phyloP scores from a whole-genome alignment of 352 stramenopile genomes.

The Globisporangium spinosum region DNA sequence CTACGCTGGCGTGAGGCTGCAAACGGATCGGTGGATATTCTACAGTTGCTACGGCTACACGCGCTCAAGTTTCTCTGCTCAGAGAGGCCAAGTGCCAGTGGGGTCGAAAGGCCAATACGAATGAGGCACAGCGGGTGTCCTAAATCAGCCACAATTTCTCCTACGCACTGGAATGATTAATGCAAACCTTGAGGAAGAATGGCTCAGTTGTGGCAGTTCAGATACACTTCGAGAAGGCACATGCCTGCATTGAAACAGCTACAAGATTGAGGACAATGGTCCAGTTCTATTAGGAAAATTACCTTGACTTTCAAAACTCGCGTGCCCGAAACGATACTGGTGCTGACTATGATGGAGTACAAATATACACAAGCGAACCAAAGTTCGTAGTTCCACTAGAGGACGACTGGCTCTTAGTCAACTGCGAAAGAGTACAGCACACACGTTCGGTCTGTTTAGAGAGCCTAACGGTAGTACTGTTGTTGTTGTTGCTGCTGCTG shows the following conservation, averaged over 20 bases:
- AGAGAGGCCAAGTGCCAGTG: background rate
- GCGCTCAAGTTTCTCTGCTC: background rate
- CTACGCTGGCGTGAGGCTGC: background rate
- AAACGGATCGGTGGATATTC: background rate
- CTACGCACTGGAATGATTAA: background rate
- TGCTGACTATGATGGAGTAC: background rate
- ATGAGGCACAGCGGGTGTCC: background rate
- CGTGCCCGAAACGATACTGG: background rate
- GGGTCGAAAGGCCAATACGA: background rate
- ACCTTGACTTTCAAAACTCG: background rate
- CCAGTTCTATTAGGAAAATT: constrained; percentile 4
- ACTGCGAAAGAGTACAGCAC: background rate
- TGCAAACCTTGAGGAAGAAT: background rate
- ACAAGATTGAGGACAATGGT: background rate
- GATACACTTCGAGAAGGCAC: background rate
- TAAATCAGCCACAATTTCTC: background rate
- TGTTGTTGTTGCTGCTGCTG: constrained; percentile 8
- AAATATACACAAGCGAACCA: background rate
- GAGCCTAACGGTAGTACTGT: constrained; percentile 5
- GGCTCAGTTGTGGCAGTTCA: background rate
- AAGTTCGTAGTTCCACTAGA: background rate
- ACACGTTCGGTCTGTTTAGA: background rate
- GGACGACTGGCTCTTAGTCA: background rate
- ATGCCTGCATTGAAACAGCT: background rate
- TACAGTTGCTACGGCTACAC: no score